Evolutionary conservation across 352 stramenopile species (phyloP).

Genomic region (Discostella stelligera): DNA sequence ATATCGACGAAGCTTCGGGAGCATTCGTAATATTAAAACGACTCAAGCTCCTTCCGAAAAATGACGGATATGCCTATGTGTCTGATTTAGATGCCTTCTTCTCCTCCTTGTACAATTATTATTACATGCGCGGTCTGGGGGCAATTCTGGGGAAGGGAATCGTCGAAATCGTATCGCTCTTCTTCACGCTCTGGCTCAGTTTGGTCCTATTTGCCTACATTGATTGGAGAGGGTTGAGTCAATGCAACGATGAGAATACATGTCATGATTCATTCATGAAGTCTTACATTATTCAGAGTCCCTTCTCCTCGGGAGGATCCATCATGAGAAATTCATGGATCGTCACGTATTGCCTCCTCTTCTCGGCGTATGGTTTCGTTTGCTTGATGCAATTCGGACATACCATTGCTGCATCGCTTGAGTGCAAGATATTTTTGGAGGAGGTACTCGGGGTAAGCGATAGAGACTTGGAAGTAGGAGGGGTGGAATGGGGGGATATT

Average conservation of each 20-base stretch:
- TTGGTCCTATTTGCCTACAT: constrained; percentile 91
- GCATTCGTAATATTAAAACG: constrained; percentile 68
- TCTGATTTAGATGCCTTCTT: constrained; percentile 77
- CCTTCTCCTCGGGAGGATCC: constrained; percentile 15
- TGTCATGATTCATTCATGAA: constrained; percentile 76
- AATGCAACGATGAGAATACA: constrained; percentile 79
- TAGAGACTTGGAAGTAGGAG: constrained; percentile 81
- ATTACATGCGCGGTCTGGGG: constrained; percentile 70
- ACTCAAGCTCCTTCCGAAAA: constrained; percentile 46
- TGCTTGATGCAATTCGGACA: constrained; percentile 85
- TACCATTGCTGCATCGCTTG: constrained; percentile 86
- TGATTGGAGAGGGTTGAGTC: constrained; percentile 90
- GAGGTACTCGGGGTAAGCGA: constrained; percentile 88
- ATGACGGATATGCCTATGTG: constrained; percentile 65
- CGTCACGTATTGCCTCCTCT: constrained; percentile 82
- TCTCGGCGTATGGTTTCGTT: constrained; percentile 90
- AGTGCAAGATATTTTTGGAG: constrained; percentile 91
- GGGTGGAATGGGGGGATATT: constrained; percentile 80
- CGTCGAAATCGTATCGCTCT: constrained; percentile 88
- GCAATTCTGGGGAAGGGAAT: constrained; percentile 83
- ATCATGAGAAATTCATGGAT: constrained; percentile 48
- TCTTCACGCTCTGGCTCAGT: constrained; percentile 91
- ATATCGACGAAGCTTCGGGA: constrained; percentile 9
- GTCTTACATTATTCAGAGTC: constrained; percentile 25
- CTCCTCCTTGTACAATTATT: constrained; percentile 75